Evolutionary conservation across 1,284 basidiomycete species (phyloP).

Genomic region (Heimioporus punctisporus): DNA sequence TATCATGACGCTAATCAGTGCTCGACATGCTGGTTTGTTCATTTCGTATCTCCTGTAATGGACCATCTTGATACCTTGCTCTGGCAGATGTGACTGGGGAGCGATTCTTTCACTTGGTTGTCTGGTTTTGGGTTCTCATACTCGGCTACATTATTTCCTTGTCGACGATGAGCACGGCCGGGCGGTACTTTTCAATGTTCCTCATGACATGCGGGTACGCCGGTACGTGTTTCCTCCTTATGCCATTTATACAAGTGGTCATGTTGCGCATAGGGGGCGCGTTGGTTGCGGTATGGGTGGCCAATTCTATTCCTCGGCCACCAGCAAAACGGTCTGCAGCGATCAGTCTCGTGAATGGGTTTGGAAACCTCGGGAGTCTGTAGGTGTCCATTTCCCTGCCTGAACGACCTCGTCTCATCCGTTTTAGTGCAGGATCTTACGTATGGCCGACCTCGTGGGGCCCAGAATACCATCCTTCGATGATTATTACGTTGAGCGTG

Average conservation of each 20-base stretch:
- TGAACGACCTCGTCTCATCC: not conserved
- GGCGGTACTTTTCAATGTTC: slow-evolving; percentile 68
- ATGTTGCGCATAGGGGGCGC: too few relatives aligned
- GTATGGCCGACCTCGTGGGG: slow-evolving; percentile 54
- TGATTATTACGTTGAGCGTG: slow-evolving; percentile 47
- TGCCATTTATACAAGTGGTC: too few relatives aligned
- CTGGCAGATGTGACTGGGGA: too few relatives aligned
- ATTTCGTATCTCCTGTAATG: too few relatives aligned
- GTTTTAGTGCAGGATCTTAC: slow-evolving; percentile 53
- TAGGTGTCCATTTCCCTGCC: slow-evolving; percentile 2
- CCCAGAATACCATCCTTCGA: slow-evolving; percentile 52
- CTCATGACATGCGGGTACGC: slow-evolving; percentile 61
- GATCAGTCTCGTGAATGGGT: slow-evolving; percentile 38
- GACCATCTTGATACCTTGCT: too few relatives aligned
- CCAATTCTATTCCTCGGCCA: slow-evolving; percentile 62
- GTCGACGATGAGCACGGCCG: slow-evolving; percentile 52
- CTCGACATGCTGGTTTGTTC: too few relatives aligned
- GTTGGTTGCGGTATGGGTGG: slow-evolving; percentile 63
- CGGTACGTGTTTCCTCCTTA: slow-evolving; percentile 36
- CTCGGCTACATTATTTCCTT: slow-evolving; percentile 66
- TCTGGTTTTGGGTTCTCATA: slow-evolving; percentile 61
- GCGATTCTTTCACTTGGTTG: slow-evolving; percentile 68
- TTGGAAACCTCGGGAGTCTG: slow-evolving; percentile 32
- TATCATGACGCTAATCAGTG: too few relatives aligned
- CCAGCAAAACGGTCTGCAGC: slow-evolving; percentile 58